phyloP scores from a whole-genome alignment of 331 rosid species.

The Quercus phellos region DNA sequence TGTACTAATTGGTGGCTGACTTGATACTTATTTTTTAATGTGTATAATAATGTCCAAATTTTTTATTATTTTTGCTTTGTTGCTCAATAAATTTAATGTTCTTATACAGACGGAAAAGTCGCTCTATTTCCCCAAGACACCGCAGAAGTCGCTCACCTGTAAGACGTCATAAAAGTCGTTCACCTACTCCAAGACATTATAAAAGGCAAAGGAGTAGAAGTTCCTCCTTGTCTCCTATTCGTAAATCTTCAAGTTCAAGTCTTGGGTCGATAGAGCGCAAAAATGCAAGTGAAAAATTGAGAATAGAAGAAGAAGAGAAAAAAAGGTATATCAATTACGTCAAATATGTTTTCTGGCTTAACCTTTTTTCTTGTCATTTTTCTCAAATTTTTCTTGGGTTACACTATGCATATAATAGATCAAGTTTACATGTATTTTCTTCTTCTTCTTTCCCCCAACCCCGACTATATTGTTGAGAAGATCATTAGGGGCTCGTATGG shows the following conservation, averaged over 20 bases:
- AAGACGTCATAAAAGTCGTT: slow-evolving; percentile 36
- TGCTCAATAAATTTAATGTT: slow-evolving; percentile 39
- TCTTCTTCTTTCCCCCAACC: not conserved
- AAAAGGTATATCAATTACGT: slow-evolving; percentile 65
- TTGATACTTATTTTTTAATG: slow-evolving; percentile 21
- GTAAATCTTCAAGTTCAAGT: slow-evolving; percentile 68
- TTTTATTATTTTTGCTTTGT: slow-evolving; percentile 6
- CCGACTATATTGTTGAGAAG: not conserved
- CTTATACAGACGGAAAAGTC: slow-evolving; percentile 73
- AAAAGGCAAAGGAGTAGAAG: slow-evolving; percentile 72
- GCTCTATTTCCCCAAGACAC: slow-evolving; percentile 54
- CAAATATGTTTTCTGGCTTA: slow-evolving; percentile 1
- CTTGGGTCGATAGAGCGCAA: slow-evolving; percentile 72
- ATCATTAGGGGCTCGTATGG: not conserved
- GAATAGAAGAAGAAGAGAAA: slow-evolving; percentile 81
- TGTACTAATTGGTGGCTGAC: slow-evolving; percentile 57
- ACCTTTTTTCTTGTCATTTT: not conserved
- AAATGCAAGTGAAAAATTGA: slow-evolving; percentile 66
- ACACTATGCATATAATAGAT: not conserved
- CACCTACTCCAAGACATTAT: slow-evolving; percentile 46
- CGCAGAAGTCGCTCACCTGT: slow-evolving; percentile 44
- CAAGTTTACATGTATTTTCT: not conserved
- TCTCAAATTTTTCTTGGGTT: not conserved
- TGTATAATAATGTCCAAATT: slow-evolving; percentile 11
- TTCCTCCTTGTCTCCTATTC: slow-evolving; percentile 68